Evolutionary conservation across 2,329 filamentous ascomycete species (phyloP).

Genomic region (Pseudocercospora eumusae): DNA sequence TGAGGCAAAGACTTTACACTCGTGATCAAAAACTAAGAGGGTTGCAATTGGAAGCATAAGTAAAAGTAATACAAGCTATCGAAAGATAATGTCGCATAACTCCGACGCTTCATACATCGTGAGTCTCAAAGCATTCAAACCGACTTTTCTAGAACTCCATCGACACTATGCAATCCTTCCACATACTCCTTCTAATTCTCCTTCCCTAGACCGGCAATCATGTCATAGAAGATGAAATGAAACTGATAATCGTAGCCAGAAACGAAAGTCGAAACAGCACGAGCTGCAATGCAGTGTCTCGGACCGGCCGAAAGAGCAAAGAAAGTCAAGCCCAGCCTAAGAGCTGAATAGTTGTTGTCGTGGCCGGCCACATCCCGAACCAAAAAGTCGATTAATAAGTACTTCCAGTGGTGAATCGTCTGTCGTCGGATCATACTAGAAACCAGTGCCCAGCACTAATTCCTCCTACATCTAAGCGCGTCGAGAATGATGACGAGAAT

Average conservation of each 20-base stretch:
- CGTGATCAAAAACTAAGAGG: no score
- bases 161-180: neutral
- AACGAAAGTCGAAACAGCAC: neutral
- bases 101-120: slow-evolving; percentile 1
- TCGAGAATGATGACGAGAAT: neutral
- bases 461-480: neutral
- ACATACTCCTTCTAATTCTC: neutral
- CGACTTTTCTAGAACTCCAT: neutral
- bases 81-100: neutral
- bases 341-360: neutral
- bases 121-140: neutral
- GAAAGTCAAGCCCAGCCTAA: neutral
- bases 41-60: neutral
- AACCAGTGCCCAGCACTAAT: slow-evolving; percentile 1
- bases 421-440: neutral
- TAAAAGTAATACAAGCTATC: slow-evolving; percentile 1
- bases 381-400: neutral
- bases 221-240: neutral
- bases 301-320: neutral
- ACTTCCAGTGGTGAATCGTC: neutral
- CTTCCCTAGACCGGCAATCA: neutral
- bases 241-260: neutral
- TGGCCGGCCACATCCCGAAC: neutral
- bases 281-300: neutral
- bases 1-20: no score